Percentiles rank a stretch among this genome's conserved stretches.
Evolutionary conservation across 306 rosid species (phyloP).

Genomic region (Cajanus cajan): DNA sequence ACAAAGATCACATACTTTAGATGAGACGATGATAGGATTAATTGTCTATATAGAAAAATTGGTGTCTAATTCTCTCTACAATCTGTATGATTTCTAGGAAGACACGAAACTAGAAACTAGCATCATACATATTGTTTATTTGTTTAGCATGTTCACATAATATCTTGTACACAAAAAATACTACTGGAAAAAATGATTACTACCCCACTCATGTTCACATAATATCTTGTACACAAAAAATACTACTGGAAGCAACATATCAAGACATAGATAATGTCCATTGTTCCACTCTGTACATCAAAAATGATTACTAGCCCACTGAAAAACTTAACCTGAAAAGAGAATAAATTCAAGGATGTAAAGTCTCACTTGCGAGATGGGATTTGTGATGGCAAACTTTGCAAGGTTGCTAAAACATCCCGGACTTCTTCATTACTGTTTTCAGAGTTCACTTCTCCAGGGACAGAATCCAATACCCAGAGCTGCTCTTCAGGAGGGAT

Average conservation of each 20-base stretch:
- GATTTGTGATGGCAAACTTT: constrained; percentile 61
- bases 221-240: background rate
- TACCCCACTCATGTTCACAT: too few species aligned
- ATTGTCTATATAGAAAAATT: background rate
- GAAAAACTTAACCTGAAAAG: constrained; percentile 6
- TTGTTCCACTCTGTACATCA: background rate
- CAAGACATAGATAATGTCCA: background rate
- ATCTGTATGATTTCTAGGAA: background rate
- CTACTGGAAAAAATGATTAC: background rate
- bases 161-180: background rate
- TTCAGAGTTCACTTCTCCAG: constrained; percentile 61
- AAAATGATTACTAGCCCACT: background rate
- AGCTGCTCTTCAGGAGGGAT: constrained; percentile 73
- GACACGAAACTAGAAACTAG: background rate
- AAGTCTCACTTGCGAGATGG: constrained; percentile 73
- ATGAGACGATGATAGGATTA: background rate
- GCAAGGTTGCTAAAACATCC: constrained; percentile 65
- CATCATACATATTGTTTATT: background rate
- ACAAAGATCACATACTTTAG: background rate
- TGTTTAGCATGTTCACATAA: background rate
- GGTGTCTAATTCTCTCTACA: background rate
- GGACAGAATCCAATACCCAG: constrained; percentile 91
- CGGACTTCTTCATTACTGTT: constrained; percentile 71
- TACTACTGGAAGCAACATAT: background rate
- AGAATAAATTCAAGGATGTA: constrained; percentile 27